phyloP scores from a whole-genome alignment of 2,329 filamentous ascomycete genomes.

The Talaromyces amestolkiae region DNA sequence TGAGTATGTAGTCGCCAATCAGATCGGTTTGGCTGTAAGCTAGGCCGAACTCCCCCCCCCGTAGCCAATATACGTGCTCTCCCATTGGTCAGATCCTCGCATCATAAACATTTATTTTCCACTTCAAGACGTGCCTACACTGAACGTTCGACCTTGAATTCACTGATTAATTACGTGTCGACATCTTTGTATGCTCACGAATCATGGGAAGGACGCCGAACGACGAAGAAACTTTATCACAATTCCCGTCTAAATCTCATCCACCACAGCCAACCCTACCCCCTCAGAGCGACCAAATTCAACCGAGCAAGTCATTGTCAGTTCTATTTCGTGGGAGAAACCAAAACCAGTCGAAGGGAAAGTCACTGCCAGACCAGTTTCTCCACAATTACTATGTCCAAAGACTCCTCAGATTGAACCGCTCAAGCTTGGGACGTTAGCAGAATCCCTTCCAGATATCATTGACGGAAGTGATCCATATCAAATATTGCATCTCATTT shows the following conservation, averaged over 20 bases:
- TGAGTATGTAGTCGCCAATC: not conserved
- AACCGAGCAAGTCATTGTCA: not conserved
- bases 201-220: not conserved
- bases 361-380: not conserved
- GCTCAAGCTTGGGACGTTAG: not conserved
- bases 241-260: not conserved
- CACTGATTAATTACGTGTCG: not conserved
- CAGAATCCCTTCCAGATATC: not conserved
- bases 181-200: not conserved
- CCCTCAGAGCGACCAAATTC: not conserved
- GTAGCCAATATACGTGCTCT: not conserved
- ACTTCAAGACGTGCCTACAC: not conserved
- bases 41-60: not conserved
- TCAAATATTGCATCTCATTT: not conserved
- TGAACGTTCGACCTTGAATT: not conserved
- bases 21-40: not conserved
- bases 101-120: not conserved
- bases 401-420: not conserved
- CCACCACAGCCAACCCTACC: not conserved
- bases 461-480: not conserved
- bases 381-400: not conserved
- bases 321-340: not conserved
- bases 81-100: not conserved
- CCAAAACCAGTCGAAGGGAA: not conserved
- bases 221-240: not conserved